These are phyloP conservation scores for Maudiozyma saulgeensis DNA, from an alignment of 805 yeast species.

Conservation along the genomic window DNA sequence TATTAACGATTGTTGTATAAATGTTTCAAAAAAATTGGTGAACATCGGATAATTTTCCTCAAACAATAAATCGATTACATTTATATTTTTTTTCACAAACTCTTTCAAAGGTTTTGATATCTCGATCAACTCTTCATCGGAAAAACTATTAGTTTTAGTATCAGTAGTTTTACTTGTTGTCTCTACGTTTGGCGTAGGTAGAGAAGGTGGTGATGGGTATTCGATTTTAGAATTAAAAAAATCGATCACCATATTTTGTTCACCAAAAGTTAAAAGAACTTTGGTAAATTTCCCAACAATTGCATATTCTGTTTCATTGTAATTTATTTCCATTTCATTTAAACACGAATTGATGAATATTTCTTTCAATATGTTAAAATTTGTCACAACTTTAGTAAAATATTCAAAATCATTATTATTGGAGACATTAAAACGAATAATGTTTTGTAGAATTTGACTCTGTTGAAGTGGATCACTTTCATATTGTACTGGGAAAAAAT, in stretches of 20 bases:
- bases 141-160: not conserved
- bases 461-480: conserved; percentile 22
- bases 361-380: conserved; percentile 32
- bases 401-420: conserved; percentile 13
- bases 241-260: conserved; percentile 32
- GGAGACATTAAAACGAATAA: conserved; percentile 15
- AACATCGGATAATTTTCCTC: conserved; percentile 33
- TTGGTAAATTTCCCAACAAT: conserved; percentile 27
- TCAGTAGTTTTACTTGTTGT: no score
- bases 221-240: conserved; percentile 31
- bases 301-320: conserved; percentile 37
- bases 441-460: conserved; percentile 16
- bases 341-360: conserved; percentile 64
- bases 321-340: conserved; percentile 54
- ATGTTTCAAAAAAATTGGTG: conserved; percentile 30
- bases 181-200: not conserved
- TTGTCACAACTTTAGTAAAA: conserved; percentile 13
- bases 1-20: conserved; percentile 31
- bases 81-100: conserved; percentile 30
- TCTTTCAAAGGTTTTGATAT: conserved; percentile 19
- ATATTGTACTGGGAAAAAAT: conserved; percentile 19
- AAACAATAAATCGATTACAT: conserved; percentile 32
- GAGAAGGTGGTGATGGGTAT: conserved; percentile 12
- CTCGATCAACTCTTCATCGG: conserved; percentile 14
- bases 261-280: conserved; percentile 31